phyloP scores from a whole-genome alignment of 805 yeast genomes.

The Wickerhamomyces bisporus region DNA sequence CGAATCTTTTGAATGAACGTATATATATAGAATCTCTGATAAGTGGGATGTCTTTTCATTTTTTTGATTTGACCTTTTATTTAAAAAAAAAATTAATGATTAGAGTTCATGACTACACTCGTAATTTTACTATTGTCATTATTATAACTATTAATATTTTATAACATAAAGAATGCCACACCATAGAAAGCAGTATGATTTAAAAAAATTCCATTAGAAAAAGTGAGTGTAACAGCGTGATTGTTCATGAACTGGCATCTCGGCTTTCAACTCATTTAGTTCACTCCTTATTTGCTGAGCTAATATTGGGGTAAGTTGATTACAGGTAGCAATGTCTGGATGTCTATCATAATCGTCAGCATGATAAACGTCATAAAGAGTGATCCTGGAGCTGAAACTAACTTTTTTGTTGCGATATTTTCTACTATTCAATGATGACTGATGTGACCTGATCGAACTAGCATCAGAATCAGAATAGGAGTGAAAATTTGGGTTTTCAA shows the following conservation, averaged over 20 bases:
- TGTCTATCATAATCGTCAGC: slow-evolving; percentile 86
- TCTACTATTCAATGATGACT: slow-evolving; percentile 25
- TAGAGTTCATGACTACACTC: neutral
- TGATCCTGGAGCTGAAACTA: slow-evolving; percentile 73
- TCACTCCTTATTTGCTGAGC: slow-evolving; percentile 87
- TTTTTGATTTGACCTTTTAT: too few relatives aligned
- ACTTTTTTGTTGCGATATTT: slow-evolving; percentile 27
- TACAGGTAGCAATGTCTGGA: slow-evolving; percentile 90
- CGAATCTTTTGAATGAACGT: slow-evolving; percentile 33
- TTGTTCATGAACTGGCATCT: slow-evolving; percentile 78
- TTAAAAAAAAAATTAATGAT: too few relatives aligned
- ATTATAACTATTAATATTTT: neutral
- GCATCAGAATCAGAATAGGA: slow-evolving; percentile 23
- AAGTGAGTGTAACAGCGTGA: slow-evolving; percentile 83
- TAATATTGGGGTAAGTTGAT: slow-evolving; percentile 78
- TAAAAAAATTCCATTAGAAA: slow-evolving; percentile 47
- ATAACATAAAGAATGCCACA: too few relatives aligned
- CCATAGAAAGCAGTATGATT: too few relatives aligned
- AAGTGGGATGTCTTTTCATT: too few relatives aligned
- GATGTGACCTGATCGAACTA: slow-evolving; percentile 27
- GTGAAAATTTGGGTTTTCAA: slow-evolving; percentile 32
- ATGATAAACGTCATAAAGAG: slow-evolving; percentile 79
- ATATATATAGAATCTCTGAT: too few relatives aligned
- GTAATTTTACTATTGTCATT: neutral
- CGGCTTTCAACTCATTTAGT: slow-evolving; percentile 68